A percentile compares a stretch with the other conserved stretches of the same genome.
phyloP scores from a whole-genome alignment of 495 filamentous ascomycete species.

The Sabuloglossum arenarium region DNA sequence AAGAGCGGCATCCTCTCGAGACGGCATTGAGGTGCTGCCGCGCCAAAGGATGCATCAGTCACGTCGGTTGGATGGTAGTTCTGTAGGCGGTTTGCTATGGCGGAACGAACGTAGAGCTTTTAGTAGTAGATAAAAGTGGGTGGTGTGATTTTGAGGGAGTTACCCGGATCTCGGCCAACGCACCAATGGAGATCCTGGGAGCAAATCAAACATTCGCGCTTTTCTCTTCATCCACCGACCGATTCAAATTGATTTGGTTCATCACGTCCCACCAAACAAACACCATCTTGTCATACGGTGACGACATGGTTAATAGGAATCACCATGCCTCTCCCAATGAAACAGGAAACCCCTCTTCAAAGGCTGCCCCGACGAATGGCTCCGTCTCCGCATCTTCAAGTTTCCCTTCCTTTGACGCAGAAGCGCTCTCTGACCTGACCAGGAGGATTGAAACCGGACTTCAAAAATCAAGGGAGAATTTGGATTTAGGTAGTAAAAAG shows the following conservation, averaged over 20 bases:
- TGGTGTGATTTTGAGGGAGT: background rate
- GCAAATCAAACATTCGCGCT: background rate
- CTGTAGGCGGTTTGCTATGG: background rate
- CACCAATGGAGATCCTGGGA: background rate
- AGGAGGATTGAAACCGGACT: constrained; percentile 33
- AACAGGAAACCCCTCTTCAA: background rate
- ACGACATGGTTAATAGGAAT: background rate
- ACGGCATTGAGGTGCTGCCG: background rate
- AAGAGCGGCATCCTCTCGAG: background rate
- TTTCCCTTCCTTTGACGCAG: constrained; percentile 33
- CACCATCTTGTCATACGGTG: background rate
- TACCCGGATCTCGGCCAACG: background rate
- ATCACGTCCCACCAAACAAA: background rate
- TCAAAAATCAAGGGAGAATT: constrained; percentile 6
- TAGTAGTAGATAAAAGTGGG: background rate
- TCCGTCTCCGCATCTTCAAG: constrained; percentile 2
- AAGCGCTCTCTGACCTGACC: constrained; percentile 38
- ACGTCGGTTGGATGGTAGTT: background rate
- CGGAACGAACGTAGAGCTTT: background rate
- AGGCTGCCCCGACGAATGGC: background rate
- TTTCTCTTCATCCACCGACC: background rate
- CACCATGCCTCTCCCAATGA: background rate
- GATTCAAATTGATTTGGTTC: background rate
- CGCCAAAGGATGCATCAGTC: background rate
- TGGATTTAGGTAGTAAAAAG: background rate